phyloP scores from a whole-genome alignment of 306 rosid species.

The Morella rubra region DNA sequence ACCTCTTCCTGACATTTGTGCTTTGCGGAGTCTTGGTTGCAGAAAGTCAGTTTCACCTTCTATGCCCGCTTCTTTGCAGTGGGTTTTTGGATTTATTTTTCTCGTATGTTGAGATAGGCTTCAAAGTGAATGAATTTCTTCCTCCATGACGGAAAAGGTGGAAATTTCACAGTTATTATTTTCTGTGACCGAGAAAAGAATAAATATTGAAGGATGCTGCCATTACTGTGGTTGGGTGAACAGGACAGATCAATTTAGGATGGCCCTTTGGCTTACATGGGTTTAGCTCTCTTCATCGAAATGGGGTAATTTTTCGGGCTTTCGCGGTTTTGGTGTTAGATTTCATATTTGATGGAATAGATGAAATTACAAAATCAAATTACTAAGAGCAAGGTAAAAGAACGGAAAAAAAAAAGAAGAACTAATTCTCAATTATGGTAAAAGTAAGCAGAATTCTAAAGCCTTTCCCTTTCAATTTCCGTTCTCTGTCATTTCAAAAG shows the following conservation, averaged over 20 bases:
- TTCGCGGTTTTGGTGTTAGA: background rate
- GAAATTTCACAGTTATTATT: background rate
- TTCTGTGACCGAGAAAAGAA: background rate
- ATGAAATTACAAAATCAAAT: background rate
- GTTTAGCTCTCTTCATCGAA: background rate
- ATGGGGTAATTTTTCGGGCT: background rate
- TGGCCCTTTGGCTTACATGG: background rate
- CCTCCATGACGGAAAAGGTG: constrained; percentile 39
- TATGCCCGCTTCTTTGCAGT: constrained; percentile 38
- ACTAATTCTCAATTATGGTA: background rate
- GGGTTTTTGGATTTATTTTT: constrained; percentile 45
- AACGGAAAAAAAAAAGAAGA: background rate
- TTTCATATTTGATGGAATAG: background rate
- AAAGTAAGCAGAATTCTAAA: background rate
- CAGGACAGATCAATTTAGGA: background rate
- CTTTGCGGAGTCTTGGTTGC: constrained; percentile 10
- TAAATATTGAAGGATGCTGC: background rate
- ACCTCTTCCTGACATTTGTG: background rate
- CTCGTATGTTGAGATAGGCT: constrained; percentile 37
- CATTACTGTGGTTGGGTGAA: background rate
- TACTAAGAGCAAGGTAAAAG: background rate
- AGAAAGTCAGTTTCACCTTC: constrained; percentile 12
- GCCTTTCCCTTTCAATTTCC: background rate
- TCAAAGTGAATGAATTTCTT: constrained; percentile 36
- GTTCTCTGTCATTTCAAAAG: background rate